These are phyloP conservation scores for Trichophyton rubrum DNA, from an alignment of 2,329 filamentous ascomycete genomes.

Conservation along the genomic window DNA sequence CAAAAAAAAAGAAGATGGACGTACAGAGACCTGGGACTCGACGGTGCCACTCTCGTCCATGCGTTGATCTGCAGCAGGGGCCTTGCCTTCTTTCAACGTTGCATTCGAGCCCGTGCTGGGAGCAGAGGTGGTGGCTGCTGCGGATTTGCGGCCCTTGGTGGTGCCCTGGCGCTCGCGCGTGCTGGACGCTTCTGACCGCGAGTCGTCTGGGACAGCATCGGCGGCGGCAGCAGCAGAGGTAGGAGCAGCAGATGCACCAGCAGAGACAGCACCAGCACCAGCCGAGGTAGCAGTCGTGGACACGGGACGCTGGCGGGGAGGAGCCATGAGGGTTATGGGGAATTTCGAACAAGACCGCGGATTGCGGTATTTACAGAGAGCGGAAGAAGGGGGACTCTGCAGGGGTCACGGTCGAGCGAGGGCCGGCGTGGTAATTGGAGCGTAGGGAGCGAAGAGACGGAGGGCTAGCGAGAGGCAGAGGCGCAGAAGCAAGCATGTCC, in stretches of 20 bases:
- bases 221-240: background rate
- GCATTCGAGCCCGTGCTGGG: background rate
- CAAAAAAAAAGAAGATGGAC: background rate
- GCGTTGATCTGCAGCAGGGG: background rate
- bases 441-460: background rate
- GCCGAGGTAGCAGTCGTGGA: conserved; percentile 14
- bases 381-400: background rate
- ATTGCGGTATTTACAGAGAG: background rate
- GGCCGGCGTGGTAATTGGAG: background rate
- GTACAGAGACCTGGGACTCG: conserved; percentile 1
- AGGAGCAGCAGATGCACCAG: conserved; percentile 8
- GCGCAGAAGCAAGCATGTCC: background rate
- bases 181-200: conserved; percentile 37
- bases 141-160: conserved; percentile 24
- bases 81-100: background rate
- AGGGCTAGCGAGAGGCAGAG: background rate
- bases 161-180: conserved; percentile 26
- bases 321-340: background rate
- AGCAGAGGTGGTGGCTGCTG: conserved; percentile 15
- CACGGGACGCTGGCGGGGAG: conserved; percentile 31
- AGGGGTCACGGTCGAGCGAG: background rate
- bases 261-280: conserved; percentile 10
- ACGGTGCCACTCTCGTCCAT: background rate
- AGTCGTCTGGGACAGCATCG: conserved; percentile 29
- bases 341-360: background rate